Base-by-base conservation (phyloP, 2,329 filamentous ascomycete genomes). In the Chaetomium sp. region DNA sequence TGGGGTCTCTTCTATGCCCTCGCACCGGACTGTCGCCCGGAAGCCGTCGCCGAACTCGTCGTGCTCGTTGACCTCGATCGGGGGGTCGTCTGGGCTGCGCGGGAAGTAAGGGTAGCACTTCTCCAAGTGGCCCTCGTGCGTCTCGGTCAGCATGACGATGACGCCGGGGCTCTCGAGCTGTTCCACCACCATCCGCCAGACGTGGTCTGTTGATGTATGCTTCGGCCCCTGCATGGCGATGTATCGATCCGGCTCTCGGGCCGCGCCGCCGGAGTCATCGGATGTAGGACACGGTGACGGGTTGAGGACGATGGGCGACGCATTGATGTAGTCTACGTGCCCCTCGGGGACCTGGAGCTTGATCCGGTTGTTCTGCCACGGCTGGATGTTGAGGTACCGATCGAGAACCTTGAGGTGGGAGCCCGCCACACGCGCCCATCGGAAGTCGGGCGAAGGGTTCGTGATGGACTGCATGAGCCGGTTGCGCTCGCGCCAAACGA, bases 221-320 rank as follows among this genome's bases (percentile, higher is more conserved):
- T 93, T 97, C 6, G 95, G 95, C 0, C 95, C 95, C 78, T 96
- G 92, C 76, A 96, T 97, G 60, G 93, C 95, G 71, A 99, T 97
- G 77, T 96, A 98, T 62, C 84, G 79, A 56, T 84, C 78, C 2
- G 80, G 75, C 1, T 79, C 57, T 19, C 79, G 47, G 16, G 13
- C n/a, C 4, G 78, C 9, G 75, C 56, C 53, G 29, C 27, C 4
- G 54, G 47, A 57, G n/a, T 29, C 35, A 3, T 58, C 57, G 9
- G 27, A 33, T 57, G 13, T 74, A 60, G 78, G 75, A 13, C 78
- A 73, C 2, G 77, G 75, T 1, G 83, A 80, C 58, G 80, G 38
- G 16, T 5, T 70, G 13, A 92, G 78, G 25, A 79, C 75, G 64
- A 93, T 89, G 23, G 89, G 86, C 12, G 90, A 93, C 47, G 91